phyloP scores from a whole-genome alignment of 345 rosid species.

The Barbarea vulgaris region DNA sequence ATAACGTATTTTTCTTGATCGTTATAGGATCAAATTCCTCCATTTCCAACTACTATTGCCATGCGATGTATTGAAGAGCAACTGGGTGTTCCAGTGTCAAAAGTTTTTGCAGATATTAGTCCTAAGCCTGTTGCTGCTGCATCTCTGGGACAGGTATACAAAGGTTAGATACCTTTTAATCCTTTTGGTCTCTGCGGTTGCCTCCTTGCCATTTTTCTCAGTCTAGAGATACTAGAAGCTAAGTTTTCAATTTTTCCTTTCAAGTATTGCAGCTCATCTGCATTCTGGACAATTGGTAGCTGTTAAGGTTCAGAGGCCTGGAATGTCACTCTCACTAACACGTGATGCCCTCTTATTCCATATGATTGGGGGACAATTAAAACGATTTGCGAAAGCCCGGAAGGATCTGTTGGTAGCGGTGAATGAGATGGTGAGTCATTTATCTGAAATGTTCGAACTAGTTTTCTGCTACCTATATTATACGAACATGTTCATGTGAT shows the following conservation, averaged over 20 bases:
- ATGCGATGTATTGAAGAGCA: conserved; percentile 81
- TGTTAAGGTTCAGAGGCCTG: conserved; percentile 98
- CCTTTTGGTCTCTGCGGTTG: conserved; percentile 12
- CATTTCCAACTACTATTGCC: conserved; percentile 78
- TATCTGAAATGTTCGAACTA: not conserved
- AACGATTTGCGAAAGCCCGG: conserved; percentile 90
- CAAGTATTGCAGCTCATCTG: conserved; percentile 91
- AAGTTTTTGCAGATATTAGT: conserved; percentile 85
- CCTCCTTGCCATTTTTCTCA: not conserved
- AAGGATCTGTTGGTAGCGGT: conserved; percentile 89
- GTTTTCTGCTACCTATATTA: conserved; percentile 27
- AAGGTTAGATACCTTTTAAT: conserved; percentile 62
- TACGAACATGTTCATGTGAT: conserved; percentile 51
- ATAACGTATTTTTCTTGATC: conserved; percentile 28
- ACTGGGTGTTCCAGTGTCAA: conserved; percentile 67
- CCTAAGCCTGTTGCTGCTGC: conserved; percentile 92
- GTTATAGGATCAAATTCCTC: conserved; percentile 90
- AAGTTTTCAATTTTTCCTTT: conserved; percentile 36
- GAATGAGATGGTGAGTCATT: conserved; percentile 80
- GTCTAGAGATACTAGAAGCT: conserved; percentile 31
- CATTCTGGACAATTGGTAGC: conserved; percentile 97
- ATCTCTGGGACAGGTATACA: conserved; percentile 96
- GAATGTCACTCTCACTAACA: conserved; percentile 73
- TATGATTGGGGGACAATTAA: conserved; percentile 94
- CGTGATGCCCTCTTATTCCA: conserved; percentile 92